Percentiles rank a stretch among this genome's conserved stretches.
Evolutionary conservation across 345 rosid genomes (phyloP).

Genomic region (Eucalyptus camaldulensis): DNA sequence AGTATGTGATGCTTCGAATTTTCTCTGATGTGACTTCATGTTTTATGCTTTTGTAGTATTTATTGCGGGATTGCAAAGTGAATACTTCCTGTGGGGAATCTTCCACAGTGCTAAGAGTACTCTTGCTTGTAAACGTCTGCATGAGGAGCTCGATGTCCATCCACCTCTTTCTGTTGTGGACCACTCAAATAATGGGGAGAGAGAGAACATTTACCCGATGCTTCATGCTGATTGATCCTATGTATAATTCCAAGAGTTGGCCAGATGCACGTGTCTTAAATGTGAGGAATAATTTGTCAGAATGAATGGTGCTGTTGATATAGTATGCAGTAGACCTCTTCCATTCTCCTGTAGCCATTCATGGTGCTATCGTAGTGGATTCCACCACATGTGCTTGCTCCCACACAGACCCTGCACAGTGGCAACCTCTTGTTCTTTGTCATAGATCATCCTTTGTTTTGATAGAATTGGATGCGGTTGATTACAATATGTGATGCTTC

Average conservation of each 20-base stretch:
- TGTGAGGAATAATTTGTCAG: not conserved
- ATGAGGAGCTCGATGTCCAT: not conserved
- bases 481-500: not conserved
- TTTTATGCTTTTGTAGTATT: conserved; percentile 3
- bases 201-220: not conserved
- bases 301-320: not conserved
- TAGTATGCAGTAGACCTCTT: not conserved
- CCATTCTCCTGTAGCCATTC: not conserved
- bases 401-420: not conserved
- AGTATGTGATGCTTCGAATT: not conserved
- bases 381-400: not conserved
- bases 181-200: not conserved
- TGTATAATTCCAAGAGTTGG: not conserved
- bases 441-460: not conserved
- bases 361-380: not conserved
- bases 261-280: not conserved
- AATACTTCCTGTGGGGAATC: conserved; percentile 30
- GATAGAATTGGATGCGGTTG: not conserved
- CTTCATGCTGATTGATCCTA: not conserved
- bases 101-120: not conserved
- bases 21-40: not conserved
- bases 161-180: not conserved
- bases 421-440: not conserved
- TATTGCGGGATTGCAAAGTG: not conserved
- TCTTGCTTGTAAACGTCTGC: not conserved